Percentiles rank a stretch among this genome's conserved stretches.
Conservation (phyloP, 78 protist genomes). For the Dictyostelium firmibasis region DNA sequence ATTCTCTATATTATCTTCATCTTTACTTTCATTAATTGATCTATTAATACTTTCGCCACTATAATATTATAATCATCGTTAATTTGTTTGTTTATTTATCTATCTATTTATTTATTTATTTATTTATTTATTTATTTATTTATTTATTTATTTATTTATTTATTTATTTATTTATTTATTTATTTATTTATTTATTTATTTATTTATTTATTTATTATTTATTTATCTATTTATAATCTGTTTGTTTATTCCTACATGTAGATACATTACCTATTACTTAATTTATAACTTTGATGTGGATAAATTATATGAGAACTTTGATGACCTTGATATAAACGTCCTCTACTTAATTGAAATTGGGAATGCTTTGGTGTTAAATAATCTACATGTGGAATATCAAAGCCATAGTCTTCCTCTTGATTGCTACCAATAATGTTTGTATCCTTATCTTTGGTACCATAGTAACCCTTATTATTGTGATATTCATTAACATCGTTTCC, state of each 20-base stretch:
- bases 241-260: no score
- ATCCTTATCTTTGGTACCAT: background rate
- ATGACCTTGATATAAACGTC: background rate
- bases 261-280: background rate
- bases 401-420: background rate
- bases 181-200: no score
- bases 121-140: no score
- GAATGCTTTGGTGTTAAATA: conserved; percentile 1
- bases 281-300: conserved; percentile 7
- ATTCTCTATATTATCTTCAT: background rate
- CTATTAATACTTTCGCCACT: background rate
- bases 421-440: background rate
- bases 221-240: no score
- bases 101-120: no score
- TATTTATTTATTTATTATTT: no score
- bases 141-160: no score
- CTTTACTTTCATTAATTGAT: background rate
- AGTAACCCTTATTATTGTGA: background rate
- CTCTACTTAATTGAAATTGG: conserved; percentile 1
- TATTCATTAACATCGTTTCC: no score
- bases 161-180: no score
- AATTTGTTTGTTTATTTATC: no score
- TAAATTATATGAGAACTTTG: conserved; percentile 4
- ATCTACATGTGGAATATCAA: background rate
- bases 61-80: no score